These are phyloP conservation scores for Limonomyces culmigenus DNA, from an alignment of 1,284 basidiomycete genomes.

Conservation along the genomic window DNA sequence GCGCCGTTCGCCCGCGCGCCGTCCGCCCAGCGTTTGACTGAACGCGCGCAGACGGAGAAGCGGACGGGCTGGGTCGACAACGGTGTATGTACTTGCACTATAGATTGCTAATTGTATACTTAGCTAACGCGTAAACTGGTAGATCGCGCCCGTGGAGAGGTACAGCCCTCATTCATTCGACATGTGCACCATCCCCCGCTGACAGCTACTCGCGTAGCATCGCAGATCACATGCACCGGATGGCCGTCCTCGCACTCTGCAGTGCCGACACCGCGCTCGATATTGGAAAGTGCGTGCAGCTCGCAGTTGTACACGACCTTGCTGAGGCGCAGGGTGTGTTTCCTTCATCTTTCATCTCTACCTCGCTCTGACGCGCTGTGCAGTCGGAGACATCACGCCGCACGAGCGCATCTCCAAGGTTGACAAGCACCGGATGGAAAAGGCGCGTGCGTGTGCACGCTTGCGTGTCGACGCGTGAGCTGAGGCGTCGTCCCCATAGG, in stretches of 20 bases:
- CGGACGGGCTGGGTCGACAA: slow-evolving; percentile 88
- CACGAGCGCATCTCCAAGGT: slow-evolving; percentile 70
- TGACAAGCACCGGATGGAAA: slow-evolving; percentile 68
- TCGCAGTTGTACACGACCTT: slow-evolving; percentile 87
- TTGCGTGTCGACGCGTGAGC: neutral
- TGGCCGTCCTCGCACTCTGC: slow-evolving; percentile 86
- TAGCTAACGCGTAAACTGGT: neutral
- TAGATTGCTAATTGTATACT: neutral
- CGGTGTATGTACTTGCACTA: slow-evolving; percentile 28
- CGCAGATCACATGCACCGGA: slow-evolving; percentile 95
- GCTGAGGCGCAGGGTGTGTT: slow-evolving; percentile 77
- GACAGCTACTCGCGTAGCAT: slow-evolving; percentile 36
- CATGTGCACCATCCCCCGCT: neutral
- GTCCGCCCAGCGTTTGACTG: slow-evolving; percentile 2
- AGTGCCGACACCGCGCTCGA: slow-evolving; percentile 56
- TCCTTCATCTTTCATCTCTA: neutral
- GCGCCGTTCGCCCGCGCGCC: neutral
- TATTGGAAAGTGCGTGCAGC: slow-evolving; percentile 46
- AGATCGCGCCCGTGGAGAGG: slow-evolving; percentile 76
- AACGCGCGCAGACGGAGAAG: slow-evolving; percentile 75
- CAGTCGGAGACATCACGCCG: slow-evolving; percentile 90
- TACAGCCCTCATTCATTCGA: slow-evolving; percentile 11
- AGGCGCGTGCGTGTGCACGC: slow-evolving; percentile 21
- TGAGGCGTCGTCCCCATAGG: slow-evolving; percentile 25
- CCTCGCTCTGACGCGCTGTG: neutral